Evolutionary conservation across 495 filamentous ascomycete genomes (phyloP), one percentile per base, ranked within the genome.

Genomic region (Geoglossum glabrum): DNA sequence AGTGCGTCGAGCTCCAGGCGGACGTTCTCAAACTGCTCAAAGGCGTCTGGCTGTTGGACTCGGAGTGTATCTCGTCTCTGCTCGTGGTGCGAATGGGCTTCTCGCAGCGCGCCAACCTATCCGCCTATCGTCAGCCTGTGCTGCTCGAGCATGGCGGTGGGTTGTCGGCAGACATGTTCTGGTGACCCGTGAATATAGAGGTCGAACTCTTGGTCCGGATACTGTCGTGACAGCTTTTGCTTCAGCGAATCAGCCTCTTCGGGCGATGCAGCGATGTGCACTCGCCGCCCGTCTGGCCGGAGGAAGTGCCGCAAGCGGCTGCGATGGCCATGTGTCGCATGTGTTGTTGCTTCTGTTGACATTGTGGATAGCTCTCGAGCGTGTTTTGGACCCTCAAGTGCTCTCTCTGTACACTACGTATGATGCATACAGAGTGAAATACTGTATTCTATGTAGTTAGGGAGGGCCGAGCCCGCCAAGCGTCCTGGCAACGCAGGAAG

Each of bases 231-330:
- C 25, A 79, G 68, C 28, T 67, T 67, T 36, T 64, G 67, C 17
- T 69, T 64, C 9, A 79, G 62, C 6, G 57, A 57, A 54, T 73
- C 65, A 34, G 70, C 70, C 60, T 80, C 77, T 60, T 74, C 73
- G 7, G 78, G 78, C 5, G 71, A 70, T 0, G 67, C 62, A 10
- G 78, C 76, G 33, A 80, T 74, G 57, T 80, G 74, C 0, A 80
- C 70, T 58, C 72, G 66, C 45, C 70, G 64, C n/a, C 78, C 78
- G 66, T 76, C 66, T 10, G 77, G 76, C 25, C 71, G 72, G 1
- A 76, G 57, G 58, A 80, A 76, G 47, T 77, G 74, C 17, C 71
- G 64, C 13, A 75, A 64, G 17, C 71, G 66, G n/a, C 13, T 64
- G 56, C 63, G 64, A 13, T 55, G 58, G 30, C 61, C 60, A 31